Conservation (phyloP, 129 eudicot species). For the Helianthus tuberosus region DNA sequence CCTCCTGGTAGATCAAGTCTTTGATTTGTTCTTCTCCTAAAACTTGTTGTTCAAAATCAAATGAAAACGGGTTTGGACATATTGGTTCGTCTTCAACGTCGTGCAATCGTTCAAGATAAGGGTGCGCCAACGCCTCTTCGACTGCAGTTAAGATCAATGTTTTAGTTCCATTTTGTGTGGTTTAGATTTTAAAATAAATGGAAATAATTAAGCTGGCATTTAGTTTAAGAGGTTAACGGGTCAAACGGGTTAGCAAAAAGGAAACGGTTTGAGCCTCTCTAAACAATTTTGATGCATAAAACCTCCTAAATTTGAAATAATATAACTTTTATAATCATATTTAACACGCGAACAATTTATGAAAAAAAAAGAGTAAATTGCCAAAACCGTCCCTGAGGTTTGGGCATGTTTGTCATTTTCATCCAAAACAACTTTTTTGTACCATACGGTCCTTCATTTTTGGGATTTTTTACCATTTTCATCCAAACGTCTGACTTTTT, state of each 20-base stretch:
- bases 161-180: conserved; percentile 4
- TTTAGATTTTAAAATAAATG: neutral
- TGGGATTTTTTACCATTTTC: no score
- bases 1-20: conserved; percentile 87
- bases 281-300: neutral
- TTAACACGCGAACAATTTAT: neutral
- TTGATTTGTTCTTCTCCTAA: conserved; percentile 85
- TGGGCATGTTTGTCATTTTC: no score
- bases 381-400: no score
- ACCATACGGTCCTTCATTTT: no score
- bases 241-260: neutral
- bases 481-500: no score
- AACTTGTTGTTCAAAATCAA: conserved; percentile 81
- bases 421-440: no score
- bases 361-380: neutral
- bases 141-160: conserved; percentile 49
- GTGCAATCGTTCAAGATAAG: conserved; percentile 77
- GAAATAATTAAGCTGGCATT: neutral
- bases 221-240: neutral
- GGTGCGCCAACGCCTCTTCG: conserved; percentile 82
- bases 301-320: neutral
- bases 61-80: conserved; percentile 69
- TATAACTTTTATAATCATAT: neutral
- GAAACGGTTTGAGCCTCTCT: neutral
- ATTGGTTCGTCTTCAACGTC: conserved; percentile 87